Evolutionary conservation across 495 filamentous ascomycete genomes (phyloP), one percentile per base, ranked within the genome.

Genomic region (Tirmania nivea): DNA sequence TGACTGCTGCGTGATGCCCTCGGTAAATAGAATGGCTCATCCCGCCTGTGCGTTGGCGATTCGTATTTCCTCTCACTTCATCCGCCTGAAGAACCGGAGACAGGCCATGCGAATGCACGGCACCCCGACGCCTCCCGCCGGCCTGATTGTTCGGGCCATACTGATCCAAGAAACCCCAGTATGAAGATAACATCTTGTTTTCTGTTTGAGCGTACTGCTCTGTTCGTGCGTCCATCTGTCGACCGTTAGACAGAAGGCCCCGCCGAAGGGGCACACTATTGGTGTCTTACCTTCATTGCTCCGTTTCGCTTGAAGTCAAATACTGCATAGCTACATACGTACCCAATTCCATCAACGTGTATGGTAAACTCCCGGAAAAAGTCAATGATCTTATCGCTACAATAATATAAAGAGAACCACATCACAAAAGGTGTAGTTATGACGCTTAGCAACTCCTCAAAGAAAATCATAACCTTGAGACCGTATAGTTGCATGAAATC

Each of bases 291-390:
- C 25, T 79, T 83, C 60, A 83, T 88, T 65, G 17, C 39, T 6
- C 39, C 39, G 17, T 45, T 45, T 14, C 39, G 39, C 17, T 94
- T 84, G 71, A 96, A 97, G 58, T 94, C 84, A 59, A 97, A 97
- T n/a, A 94, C 85, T 17, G 88, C 90, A 68, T 94, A 95, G 12
- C 85, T 92, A 66, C 90, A 97, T 17, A 96, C 84, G 62, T 93
- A 86, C 36, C 90, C 90, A 54, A 97, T 74, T 0, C 90, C 90
- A 68, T 97, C 92, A 10, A 97, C 86, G 60, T 96, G 89, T 17
- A 97, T 78, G 1, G 90, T 94, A 61, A 94, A 95, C 63, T 97
- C 90, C 14, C 90, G 77, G 69, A 97, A 95, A 68, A 97, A 97
- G 63, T 97, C 90, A 51, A 97, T 83, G 55, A 96, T 77, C 52